A percentile compares a stretch with the other conserved stretches of the same genome.
These are phyloP conservation scores for Scheffersomyces lignosus DNA, from an alignment of 805 yeast species.

Conservation along the genomic window DNA sequence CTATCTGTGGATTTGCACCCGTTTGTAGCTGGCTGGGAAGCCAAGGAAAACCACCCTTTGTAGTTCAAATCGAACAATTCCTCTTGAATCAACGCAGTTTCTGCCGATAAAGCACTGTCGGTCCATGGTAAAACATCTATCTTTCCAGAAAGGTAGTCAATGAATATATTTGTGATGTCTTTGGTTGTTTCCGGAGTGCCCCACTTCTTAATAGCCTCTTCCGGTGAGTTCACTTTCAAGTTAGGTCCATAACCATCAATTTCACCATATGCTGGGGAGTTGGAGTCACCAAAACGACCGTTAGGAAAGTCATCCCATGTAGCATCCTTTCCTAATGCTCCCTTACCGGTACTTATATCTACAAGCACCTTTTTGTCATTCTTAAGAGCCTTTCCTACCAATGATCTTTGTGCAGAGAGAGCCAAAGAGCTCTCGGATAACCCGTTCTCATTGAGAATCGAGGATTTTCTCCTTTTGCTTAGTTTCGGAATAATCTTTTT, in stretches of 20 bases:
- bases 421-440: slow-evolving; percentile 19
- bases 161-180: slow-evolving; percentile 69
- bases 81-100: slow-evolving; percentile 90
- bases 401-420: slow-evolving; percentile 18
- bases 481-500: slow-evolving; percentile 19
- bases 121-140: slow-evolving; percentile 89
- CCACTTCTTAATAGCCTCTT: slow-evolving; percentile 73
- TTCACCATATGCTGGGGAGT: slow-evolving; percentile 97
- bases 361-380: slow-evolving; percentile 55
- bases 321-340: slow-evolving; percentile 82
- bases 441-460: slow-evolving; percentile 43
- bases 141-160: slow-evolving; percentile 70
- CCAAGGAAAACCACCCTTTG: slow-evolving; percentile 77
- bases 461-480: slow-evolving; percentile 33
- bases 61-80: slow-evolving; percentile 78
- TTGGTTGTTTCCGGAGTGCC: slow-evolving; percentile 63
- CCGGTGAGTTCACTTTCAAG: slow-evolving; percentile 65
- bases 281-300: slow-evolving; percentile 92
- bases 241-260: slow-evolving; percentile 97
- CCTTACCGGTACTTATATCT: slow-evolving; percentile 82
- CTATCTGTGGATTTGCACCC: slow-evolving; percentile 77
- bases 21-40: slow-evolving; percentile 95
- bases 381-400: slow-evolving; percentile 26
- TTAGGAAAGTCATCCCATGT: slow-evolving; percentile 98
- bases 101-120: slow-evolving; percentile 81